Base-by-base conservation (phyloP, 495 filamentous ascomycete species). In the Podospora conica region DNA sequence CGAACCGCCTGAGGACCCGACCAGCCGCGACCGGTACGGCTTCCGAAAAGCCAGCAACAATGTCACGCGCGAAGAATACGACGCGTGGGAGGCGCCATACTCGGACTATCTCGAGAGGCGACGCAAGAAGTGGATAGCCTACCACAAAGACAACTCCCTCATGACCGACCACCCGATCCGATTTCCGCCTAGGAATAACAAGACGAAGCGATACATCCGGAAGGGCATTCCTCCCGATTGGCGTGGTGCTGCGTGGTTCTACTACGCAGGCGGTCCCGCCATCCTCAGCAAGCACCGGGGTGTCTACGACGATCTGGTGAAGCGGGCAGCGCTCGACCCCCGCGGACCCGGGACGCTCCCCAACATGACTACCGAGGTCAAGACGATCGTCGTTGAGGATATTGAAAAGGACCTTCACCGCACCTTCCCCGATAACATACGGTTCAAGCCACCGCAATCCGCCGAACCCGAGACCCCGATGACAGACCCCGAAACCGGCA, bases 201-300 rank as follows among this genome's bases (percentile, higher is more conserved):
- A 94, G 71, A 84, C 93, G 28, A 96, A 96, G 78, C 84, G 92
- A 12, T 96, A 91, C 72, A 85, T 97, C 28, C 87, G 94, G 33
- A 98, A 98, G 75, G 95, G 95, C n/a, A 92, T 97, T 24, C 95
- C 95, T 2, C 89, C 93, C 1, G 91, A 96, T 65, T 93, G 91
- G 85, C 85, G 95, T 70, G 95, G 95, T 11, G 88, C 90, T 6
- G 94, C 95, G 29, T 98, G 95, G 95, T 98, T 96, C 71, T 98
- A 88, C 77, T 98, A 97, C 75, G 93, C 92, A n/a, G 92, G 92
- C 12, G 95, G 95, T 7, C 90, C 91, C 27, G 84, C 87, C 53
- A 86, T 88, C 68, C 71, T 97, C 63, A 84, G 85, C 63, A 87
- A 90, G 63, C 83, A 96, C 71, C 78, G 81, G 10, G 91, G 91